Evolutionary conservation across 805 yeast species (phyloP), one percentile per base, ranked within the genome.

Genomic region (Peterozyma xylosa): DNA sequence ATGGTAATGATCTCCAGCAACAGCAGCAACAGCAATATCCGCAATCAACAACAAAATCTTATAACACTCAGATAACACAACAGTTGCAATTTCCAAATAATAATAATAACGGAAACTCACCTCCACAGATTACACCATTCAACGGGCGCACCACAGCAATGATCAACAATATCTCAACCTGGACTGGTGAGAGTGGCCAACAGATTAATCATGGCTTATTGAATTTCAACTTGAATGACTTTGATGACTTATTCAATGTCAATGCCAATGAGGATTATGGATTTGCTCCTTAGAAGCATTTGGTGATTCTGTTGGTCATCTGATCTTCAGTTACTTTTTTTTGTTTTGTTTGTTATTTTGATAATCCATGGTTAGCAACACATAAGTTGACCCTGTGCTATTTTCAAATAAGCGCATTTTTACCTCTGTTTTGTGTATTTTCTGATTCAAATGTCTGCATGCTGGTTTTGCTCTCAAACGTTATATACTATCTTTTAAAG

Each of bases 161-260:
- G 84, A 78, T 78, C 52, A 76, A 67, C 53, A 76, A 77, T 51
- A 78, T 78, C 33, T 74, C 80, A 0, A 73, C 71, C 1, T 78
- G 84, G 84, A 77, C 82, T 0, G 76, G 72, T 15, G 71, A 68
- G 46, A 59, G 66, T 32, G 72, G 71, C 33, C 71, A 64, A 45
- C 68, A 64, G 47, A 57, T 64, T 11, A 65, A 62, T 44, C 59
- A 65, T 3, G 66, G 68, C 2, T 48, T 62, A 30, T 56, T 54
- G 13, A 56, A 34, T 38, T 45, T 45, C 44, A 41, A 37, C 27
- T 18, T 45, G 30, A 45, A 37, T 14, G 47, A 45, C 11, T 34
- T 45, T 29, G 47, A 44, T 15, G 46, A 45, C 14, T 21, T 45
- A 5, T 38, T 45, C 7, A 38, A 38, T 33, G 41, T 35, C 11